A percentile compares a stretch with the other conserved stretches of the same genome.
phyloP scores from a whole-genome alignment of 139 green algal genomes.

The Chlorella vulgaris region DNA sequence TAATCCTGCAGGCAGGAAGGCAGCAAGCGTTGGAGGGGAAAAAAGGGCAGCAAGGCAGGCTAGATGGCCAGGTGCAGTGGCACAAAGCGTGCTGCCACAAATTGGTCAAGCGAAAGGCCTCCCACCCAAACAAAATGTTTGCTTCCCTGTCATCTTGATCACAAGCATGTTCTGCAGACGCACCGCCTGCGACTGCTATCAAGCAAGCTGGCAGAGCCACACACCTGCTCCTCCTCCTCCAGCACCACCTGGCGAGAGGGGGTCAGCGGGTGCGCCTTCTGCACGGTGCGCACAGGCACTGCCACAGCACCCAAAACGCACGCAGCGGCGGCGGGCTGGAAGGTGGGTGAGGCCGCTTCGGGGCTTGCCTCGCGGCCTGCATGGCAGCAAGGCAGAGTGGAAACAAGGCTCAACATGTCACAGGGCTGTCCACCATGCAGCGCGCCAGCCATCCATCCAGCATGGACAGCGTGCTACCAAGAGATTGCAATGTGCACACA shows the following conservation, averaged over 20 bases:
- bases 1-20: neutral
- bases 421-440: neutral
- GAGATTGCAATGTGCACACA: no score
- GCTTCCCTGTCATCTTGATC: no score
- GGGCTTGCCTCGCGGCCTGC: neutral
- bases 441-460: neutral
- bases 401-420: no score
- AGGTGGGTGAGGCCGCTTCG: neutral
- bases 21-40: neutral
- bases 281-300: slow-evolving; percentile 8
- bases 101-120: no score
- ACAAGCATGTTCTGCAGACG: no score
- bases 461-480: no score
- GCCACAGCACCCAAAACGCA: neutral
- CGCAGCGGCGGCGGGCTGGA: neutral
- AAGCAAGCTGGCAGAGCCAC: neutral
- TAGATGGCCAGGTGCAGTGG: no score
- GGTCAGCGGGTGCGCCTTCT: slow-evolving; percentile 14
- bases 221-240: slow-evolving; percentile 23
- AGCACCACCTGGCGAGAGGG: slow-evolving; percentile 27
- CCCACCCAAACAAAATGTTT: no score
- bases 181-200: no score
- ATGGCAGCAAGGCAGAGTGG: neutral
- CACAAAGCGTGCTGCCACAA: no score
- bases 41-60: no score